Base-by-base conservation (phyloP, 352 stramenopile genomes). In the Phytophthora vignae region DNA sequence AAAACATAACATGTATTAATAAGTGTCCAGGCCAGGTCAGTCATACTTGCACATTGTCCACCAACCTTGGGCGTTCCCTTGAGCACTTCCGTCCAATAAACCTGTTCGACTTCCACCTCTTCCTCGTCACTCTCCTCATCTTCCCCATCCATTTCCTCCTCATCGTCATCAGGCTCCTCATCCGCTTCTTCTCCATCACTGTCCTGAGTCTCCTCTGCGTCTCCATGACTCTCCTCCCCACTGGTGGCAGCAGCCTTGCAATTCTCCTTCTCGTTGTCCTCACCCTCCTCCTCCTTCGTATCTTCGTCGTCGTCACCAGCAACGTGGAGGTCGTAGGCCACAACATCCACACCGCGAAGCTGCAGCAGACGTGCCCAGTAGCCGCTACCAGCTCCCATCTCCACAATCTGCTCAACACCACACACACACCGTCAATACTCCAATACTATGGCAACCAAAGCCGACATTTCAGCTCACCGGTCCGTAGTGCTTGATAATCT, bases 401-500 rank as follows among this genome's bases (percentile, higher is more conserved):
- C 92, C 2, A 97, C 81, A 71, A 98, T 96, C 77, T 95, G 63
- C n/a, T 49, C 60, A 31, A 19, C 57, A 74, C 25, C 44, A 56
- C 55, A 42, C 55, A 17, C 56, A 60, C 25, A 67, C 4, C 42
- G 12, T 60, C 49, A 78, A 36, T 31, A 6, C 31, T 53, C 14
- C 48, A 59, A 12, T 38, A 40, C 15, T 25, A 36, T 46, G 44
- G 19, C 29, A 36, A 9, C 55, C 22, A 21, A 54, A 46, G 8
- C 2, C 49, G 25, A 59, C 9, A 57, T 4, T 12, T 2, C 17
- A 48, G 49, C 42, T 57, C 67, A 96, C 88, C 56, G 91, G 92
- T 69, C 79, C 83, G 69, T 98, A 98, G 61, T 97, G 81, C 71
- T 96, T 95, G 73, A 98, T 88, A 73, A 99, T 95, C 4, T 79